phyloP scores from a whole-genome alignment of 1,284 basidiomycete species.

The Boletus sp. region DNA sequence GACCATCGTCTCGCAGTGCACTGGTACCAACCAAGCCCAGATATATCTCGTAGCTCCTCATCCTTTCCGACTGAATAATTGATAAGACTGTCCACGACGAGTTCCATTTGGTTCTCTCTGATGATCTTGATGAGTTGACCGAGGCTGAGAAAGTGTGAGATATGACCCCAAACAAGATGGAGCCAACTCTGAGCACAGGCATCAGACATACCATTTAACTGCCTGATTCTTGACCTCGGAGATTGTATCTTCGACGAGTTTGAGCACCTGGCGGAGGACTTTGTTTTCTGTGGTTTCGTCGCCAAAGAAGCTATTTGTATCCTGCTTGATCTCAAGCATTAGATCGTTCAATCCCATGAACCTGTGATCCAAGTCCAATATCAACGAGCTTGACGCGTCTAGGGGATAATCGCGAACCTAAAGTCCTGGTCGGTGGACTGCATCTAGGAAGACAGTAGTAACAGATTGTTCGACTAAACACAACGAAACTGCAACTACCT shows the following conservation, averaged over 20 bases:
- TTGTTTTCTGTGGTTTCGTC: slow-evolving; percentile 85
- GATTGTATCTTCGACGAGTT: slow-evolving; percentile 90
- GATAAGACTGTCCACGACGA: slow-evolving; percentile 86
- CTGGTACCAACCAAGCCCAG: slow-evolving; percentile 75
- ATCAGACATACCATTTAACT: slow-evolving; percentile 78
- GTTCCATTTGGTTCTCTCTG: slow-evolving; percentile 80
- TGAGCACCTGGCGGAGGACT: slow-evolving; percentile 79
- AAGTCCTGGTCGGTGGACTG: slow-evolving; percentile 84
- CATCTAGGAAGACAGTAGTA: slow-evolving; percentile 56
- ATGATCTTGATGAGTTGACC: slow-evolving; percentile 88
- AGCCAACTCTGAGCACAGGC: background rate
- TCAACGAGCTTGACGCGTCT: slow-evolving; percentile 34
- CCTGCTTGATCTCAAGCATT: slow-evolving; percentile 81
- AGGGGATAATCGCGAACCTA: slow-evolving; percentile 49
- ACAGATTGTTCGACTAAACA: slow-evolving; percentile 12
- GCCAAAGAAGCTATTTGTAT: slow-evolving; percentile 68
- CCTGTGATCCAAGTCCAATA: slow-evolving; percentile 46
- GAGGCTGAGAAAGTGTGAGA: slow-evolving; percentile 51
- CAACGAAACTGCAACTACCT: slow-evolving; percentile 46
- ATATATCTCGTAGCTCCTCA: slow-evolving; percentile 92
- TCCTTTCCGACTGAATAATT: slow-evolving; percentile 84
- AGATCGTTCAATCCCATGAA: slow-evolving; percentile 96
- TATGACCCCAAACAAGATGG: slow-evolving; percentile 13
- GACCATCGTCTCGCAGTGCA: background rate
- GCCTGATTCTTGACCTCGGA: slow-evolving; percentile 99